phyloP scores from a whole-genome alignment of 2,329 filamentous ascomycete species.

The Phialophora chinensis region DNA sequence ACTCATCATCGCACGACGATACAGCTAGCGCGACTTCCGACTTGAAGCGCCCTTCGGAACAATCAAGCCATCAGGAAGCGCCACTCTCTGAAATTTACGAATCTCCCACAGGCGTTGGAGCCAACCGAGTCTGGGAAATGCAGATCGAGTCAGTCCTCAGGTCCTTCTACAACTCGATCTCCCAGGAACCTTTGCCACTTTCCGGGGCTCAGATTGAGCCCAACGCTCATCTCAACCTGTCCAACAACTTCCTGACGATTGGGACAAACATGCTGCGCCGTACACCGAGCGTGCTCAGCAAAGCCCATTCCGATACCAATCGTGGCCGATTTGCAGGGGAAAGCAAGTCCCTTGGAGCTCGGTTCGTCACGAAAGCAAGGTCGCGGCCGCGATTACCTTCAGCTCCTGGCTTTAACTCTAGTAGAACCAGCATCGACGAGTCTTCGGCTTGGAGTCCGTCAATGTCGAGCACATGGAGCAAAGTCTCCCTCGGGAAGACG shows the following conservation, averaged over 20 bases:
- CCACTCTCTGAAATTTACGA: conserved; percentile 49
- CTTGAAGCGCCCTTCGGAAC: conserved; percentile 39
- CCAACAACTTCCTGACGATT: conserved; percentile 73
- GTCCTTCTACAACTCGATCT: conserved; percentile 88
- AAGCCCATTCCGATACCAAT: conserved; percentile 82
- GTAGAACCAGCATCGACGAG: conserved; percentile 92
- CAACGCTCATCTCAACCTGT: conserved; percentile 38
- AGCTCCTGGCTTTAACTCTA: conserved; percentile 82
- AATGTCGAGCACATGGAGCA: conserved; percentile 92
- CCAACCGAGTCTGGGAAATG: conserved; percentile 80
- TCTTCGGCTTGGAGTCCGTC: conserved; percentile 92
- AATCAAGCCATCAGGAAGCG: conserved; percentile 53
- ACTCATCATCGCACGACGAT: conserved; percentile 24
- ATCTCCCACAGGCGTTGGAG: conserved; percentile 68
- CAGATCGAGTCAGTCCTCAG: conserved; percentile 92
- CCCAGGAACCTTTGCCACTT: conserved; percentile 82
- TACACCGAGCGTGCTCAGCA: conserved; percentile 88
- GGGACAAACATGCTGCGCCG: conserved; percentile 73
- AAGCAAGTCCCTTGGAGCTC: conserved; percentile 65
- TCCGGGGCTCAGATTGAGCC: conserved; percentile 63
- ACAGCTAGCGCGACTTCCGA: conserved; percentile 5
- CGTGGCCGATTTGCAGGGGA: conserved; percentile 73
- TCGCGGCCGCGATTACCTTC: conserved; percentile 78
- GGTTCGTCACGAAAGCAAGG: conserved; percentile 85
- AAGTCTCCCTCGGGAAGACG: conserved; percentile 87